Evolutionary conservation across 2,329 filamentous ascomycete species (phyloP).

Genomic region (Tolypocladium tropicale): DNA sequence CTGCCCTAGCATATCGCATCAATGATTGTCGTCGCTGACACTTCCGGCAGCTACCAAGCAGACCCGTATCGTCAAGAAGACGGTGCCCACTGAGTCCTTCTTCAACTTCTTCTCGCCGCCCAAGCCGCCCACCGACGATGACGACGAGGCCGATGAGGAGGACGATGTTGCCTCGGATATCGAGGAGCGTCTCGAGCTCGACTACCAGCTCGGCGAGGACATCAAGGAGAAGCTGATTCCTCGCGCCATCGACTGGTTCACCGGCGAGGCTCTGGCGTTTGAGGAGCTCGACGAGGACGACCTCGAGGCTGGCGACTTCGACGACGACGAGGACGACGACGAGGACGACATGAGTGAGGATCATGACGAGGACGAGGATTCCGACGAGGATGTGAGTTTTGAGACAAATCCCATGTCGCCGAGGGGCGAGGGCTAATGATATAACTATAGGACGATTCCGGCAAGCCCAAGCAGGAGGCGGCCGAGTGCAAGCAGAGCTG

Average conservation of each 20-base stretch:
- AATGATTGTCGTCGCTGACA: neutral
- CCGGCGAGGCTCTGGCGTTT: slow-evolving; percentile 91
- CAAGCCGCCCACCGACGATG: slow-evolving; percentile 66
- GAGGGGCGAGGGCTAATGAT: neutral
- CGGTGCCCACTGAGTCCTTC: slow-evolving; percentile 96
- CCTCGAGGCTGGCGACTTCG: slow-evolving; percentile 57
- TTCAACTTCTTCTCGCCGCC: slow-evolving; percentile 99
- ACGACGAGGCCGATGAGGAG: slow-evolving; percentile 52
- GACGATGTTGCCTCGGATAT: slow-evolving; percentile 79
- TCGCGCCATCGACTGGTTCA: slow-evolving; percentile 98
- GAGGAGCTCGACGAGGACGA: slow-evolving; percentile 67
- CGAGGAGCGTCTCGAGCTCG: slow-evolving; percentile 93
- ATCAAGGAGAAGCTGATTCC: slow-evolving; percentile 99
- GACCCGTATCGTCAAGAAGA: slow-evolving; percentile 98
- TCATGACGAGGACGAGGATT: slow-evolving; percentile 72
- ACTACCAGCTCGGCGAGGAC: slow-evolving; percentile 97
- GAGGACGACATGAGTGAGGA: slow-evolving; percentile 79
- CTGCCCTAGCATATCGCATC: neutral
- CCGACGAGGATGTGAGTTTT: slow-evolving; percentile 61
- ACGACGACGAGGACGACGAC: slow-evolving; percentile 88
- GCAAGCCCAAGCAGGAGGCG: slow-evolving; percentile 88
- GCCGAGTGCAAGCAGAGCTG: slow-evolving; percentile 96
- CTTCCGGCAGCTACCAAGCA: slow-evolving; percentile 82
- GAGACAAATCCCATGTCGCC: too few species aligned
- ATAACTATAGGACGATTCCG: slow-evolving; percentile 59